Evolutionary conservation across 2,329 filamentous ascomycete genomes (phyloP).

Genomic region (Diaporthe sp.): DNA sequence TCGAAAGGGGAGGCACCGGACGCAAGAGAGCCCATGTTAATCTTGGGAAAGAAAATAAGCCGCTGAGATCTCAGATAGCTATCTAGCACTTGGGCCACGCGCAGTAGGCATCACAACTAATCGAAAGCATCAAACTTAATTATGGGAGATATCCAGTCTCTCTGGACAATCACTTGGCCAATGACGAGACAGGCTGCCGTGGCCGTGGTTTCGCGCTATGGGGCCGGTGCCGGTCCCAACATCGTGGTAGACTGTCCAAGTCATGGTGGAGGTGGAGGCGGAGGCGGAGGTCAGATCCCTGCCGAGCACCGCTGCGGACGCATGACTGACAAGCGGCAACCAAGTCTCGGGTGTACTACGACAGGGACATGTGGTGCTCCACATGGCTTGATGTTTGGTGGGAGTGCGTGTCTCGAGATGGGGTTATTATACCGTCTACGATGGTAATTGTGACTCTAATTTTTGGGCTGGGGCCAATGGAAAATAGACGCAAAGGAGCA

Average conservation of each 20-base stretch:
- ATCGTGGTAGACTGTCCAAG: neutral
- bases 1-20: conserved; percentile 25
- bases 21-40: neutral
- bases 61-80: no score
- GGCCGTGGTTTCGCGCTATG: neutral
- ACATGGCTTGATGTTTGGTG: neutral
- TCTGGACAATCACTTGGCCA: neutral
- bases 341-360: no score
- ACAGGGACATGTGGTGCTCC: neutral
- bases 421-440: neutral
- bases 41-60: neutral
- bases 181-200: neutral
- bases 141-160: neutral
- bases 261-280: neutral
- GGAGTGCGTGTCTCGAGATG: neutral
- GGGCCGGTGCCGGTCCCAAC: neutral
- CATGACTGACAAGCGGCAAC: neutral
- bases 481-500: neutral
- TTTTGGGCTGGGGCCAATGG: neutral
- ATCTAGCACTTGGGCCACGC: neutral
- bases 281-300: neutral
- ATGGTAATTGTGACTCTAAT: neutral
- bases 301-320: neutral
- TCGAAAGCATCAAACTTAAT: neutral
- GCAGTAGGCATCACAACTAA: neutral